These are phyloP conservation scores for Colletotrichum chrysophilum DNA, from an alignment of 2,329 filamentous ascomycete species.

Conservation along the genomic window DNA sequence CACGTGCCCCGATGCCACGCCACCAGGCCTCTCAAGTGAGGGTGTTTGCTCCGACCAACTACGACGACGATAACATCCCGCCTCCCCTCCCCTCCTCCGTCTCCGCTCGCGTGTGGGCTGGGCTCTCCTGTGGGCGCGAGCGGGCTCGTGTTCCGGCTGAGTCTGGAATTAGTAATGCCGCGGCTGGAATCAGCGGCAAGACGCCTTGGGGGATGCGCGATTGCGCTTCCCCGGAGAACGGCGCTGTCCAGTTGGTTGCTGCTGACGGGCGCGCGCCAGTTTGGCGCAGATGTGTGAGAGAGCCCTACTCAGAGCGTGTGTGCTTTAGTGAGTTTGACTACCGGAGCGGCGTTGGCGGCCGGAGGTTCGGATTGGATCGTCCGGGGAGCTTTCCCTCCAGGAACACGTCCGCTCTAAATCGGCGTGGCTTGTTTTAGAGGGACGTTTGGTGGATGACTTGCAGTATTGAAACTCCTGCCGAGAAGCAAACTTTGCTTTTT, in stretches of 20 bases:
- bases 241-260: neutral
- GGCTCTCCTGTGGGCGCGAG: neutral
- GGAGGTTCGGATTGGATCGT: neutral
- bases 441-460: neutral
- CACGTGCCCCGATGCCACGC: neutral
- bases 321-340: neutral
- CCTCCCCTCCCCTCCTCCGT: neutral
- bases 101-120: neutral
- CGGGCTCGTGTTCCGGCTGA: neutral
- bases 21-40: neutral
- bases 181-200: neutral
- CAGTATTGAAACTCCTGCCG: neutral
- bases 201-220: neutral
- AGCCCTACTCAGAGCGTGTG: neutral
- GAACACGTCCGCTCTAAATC: neutral
- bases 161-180: neutral
- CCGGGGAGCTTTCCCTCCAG: neutral
- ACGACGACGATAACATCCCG: neutral
- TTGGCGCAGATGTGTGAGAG: neutral
- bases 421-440: neutral
- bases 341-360: neutral
- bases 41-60: neutral
- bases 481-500: neutral
- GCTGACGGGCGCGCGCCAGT: neutral
- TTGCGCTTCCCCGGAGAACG: slow-evolving; percentile 1